phyloP scores from a whole-genome alignment of 306 rosid genomes.

The Dryas drummondii region DNA sequence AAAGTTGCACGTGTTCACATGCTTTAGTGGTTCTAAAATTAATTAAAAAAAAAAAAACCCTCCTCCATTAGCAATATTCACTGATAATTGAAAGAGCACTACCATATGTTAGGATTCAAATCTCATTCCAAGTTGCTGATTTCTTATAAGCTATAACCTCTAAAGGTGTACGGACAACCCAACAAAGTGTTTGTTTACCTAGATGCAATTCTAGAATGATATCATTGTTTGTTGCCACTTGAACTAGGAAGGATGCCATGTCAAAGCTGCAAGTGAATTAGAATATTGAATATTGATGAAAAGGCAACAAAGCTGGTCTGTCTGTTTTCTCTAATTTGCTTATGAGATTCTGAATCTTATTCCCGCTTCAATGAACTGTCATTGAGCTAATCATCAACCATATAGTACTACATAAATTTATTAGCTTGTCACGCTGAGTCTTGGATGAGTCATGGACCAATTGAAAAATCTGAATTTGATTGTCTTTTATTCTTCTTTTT shows the following conservation, averaged over 20 bases:
- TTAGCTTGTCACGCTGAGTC: constrained; percentile 15
- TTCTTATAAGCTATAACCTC: background rate
- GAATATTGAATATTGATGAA: background rate
- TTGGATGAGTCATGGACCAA: constrained; percentile 55
- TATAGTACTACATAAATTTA: background rate
- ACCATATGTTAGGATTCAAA: background rate
- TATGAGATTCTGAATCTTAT: constrained; percentile 9
- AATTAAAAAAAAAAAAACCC: background rate
- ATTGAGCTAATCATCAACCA: background rate
- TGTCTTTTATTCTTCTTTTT: background rate
- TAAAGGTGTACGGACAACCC: constrained; percentile 5
- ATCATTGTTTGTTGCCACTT: background rate
- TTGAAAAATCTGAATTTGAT: constrained; percentile 27
- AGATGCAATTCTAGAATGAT: constrained; percentile 2
- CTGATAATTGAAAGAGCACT: background rate
- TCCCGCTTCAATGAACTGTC: background rate
- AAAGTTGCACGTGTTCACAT: background rate
- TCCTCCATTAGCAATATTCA: background rate
- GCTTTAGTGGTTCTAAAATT: background rate
- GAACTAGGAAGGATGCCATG: no score
- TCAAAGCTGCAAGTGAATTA: no score
- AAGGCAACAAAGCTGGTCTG: background rate
- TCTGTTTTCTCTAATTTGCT: constrained; percentile 11
- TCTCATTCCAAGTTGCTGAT: background rate
- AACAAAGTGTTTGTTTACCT: background rate